These are phyloP conservation scores for Debaryomyces sp. DNA, from an alignment of 1,139 yeast species.

Conservation along the genomic window DNA sequence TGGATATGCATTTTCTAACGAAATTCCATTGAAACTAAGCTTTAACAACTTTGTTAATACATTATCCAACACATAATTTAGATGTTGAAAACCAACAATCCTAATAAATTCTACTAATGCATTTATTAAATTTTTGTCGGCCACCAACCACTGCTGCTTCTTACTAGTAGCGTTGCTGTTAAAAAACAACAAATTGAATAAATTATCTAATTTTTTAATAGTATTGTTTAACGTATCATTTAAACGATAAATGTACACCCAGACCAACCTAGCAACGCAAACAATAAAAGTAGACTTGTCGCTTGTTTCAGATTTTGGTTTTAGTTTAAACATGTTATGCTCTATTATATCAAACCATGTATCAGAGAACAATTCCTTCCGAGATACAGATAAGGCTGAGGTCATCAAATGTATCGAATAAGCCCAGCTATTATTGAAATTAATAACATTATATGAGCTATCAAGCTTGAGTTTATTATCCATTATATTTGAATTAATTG, in stretches of 20 bases:
- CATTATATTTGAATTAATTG: constrained; percentile 1
- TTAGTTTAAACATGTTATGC: constrained; percentile 37
- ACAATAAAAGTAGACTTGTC: constrained; percentile 67
- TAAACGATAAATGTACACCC: constrained; percentile 89
- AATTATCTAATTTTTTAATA: constrained; percentile 53
- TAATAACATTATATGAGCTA: constrained; percentile 1
- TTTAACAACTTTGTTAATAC: constrained; percentile 66
- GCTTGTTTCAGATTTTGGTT: constrained; percentile 45
- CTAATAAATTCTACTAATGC: constrained; percentile 74
- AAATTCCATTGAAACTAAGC: constrained; percentile 54
- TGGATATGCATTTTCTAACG: constrained; percentile 63
- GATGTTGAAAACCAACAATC: constrained; percentile 75
- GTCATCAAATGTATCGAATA: constrained; percentile 71
- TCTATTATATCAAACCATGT: constrained; percentile 77
- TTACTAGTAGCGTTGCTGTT: constrained; percentile 44
- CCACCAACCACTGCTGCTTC: constrained; percentile 72
- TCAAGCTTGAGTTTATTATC: not conserved
- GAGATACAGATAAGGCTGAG: constrained; percentile 78
- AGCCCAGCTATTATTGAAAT: constrained; percentile 60
- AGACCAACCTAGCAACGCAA: constrained; percentile 71
- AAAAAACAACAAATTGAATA: constrained; percentile 61
- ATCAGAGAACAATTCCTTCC: constrained; percentile 73
- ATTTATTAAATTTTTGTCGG: constrained; percentile 61
- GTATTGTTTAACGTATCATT: constrained; percentile 89
- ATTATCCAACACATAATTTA: constrained; percentile 78